These are phyloP conservation scores for Diaporthe citri DNA, from an alignment of 2,329 filamentous ascomycete genomes.

Conservation along the genomic window DNA sequence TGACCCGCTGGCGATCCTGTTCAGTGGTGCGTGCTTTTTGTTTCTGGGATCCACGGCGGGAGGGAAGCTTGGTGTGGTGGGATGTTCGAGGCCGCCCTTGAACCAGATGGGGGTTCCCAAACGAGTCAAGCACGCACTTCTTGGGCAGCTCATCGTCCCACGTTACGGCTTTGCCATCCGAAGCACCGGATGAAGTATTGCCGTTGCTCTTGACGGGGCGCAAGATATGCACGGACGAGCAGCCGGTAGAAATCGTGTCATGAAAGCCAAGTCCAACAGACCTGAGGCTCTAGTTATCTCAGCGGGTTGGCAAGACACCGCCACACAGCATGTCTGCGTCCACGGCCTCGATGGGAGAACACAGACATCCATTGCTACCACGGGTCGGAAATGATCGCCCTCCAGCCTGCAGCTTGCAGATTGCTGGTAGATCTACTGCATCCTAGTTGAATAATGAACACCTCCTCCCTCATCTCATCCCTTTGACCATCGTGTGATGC, in stretches of 20 bases:
- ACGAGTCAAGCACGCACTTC: conserved; percentile 8
- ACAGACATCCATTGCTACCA: not conserved
- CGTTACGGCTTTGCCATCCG: conserved; percentile 26
- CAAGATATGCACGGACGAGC: conserved; percentile 24
- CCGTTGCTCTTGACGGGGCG: conserved; percentile 18
- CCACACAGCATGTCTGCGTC: not conserved
- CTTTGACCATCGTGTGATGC: not conserved
- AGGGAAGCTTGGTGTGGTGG: conserved; percentile 21
- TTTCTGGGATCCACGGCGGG: conserved; percentile 23
- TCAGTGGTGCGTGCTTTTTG: conserved; percentile 18
- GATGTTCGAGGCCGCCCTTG: conserved; percentile 24
- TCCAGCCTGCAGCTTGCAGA: not conserved
- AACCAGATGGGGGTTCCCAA: conserved; percentile 11
- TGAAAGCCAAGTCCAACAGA: conserved; percentile 23
- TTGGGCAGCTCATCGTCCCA: conserved; percentile 16
- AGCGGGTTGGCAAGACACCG: conserved; percentile 13
- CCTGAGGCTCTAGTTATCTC: conserved; percentile 24
- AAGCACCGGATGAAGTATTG: conserved; percentile 27
- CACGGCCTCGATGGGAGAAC: too few relatives aligned
- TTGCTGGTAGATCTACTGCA: not conserved
- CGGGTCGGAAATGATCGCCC: not conserved
- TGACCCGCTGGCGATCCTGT: conserved; percentile 14
- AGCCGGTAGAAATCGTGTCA: not conserved
- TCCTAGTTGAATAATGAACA: not conserved
- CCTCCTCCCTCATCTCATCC: conserved; percentile 11